A percentile compares a stretch with the other conserved stretches of the same genome.
Evolutionary conservation across 306 rosid genomes (phyloP).

Genomic region (Neltuma alba): DNA sequence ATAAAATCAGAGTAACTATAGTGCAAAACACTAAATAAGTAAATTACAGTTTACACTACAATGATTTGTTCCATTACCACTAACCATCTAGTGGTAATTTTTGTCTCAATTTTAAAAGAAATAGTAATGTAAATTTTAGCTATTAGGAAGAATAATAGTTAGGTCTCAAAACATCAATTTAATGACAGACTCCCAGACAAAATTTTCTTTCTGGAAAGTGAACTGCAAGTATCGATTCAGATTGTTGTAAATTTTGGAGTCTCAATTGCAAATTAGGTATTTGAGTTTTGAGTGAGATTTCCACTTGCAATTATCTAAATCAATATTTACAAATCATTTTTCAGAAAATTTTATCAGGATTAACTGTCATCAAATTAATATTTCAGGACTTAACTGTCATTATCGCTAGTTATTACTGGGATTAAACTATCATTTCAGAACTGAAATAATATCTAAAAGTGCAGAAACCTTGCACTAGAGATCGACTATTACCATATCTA

Average conservation of each 20-base stretch:
- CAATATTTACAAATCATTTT: too few relatives aligned
- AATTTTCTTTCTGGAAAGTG: too few relatives aligned
- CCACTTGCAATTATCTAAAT: background rate
- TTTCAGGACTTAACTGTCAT: background rate
- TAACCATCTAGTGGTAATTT: background rate
- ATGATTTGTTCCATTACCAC: background rate
- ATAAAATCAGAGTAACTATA: slow-evolving; percentile 5
- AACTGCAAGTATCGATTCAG: too few relatives aligned
- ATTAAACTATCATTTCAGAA: background rate
- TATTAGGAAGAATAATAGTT: too few relatives aligned
- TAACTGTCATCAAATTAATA: too few relatives aligned
- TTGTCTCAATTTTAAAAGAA: background rate
- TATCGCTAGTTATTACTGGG: background rate
- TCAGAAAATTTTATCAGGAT: too few relatives aligned
- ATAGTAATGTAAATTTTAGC: background rate
- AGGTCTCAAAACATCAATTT: too few relatives aligned
- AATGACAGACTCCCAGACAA: too few relatives aligned
- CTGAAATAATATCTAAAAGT: background rate
- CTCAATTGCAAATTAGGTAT: too few relatives aligned
- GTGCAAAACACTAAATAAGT: background rate
- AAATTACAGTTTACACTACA: background rate
- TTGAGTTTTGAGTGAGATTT: too few relatives aligned
- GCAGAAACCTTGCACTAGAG: slow-evolving; percentile 26
- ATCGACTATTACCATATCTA: slow-evolving; percentile 58
- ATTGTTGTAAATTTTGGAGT: background rate